Evolutionary conservation across 2,329 filamentous ascomycete species (phyloP).

Genomic region (Colletotrichum aenigma): DNA sequence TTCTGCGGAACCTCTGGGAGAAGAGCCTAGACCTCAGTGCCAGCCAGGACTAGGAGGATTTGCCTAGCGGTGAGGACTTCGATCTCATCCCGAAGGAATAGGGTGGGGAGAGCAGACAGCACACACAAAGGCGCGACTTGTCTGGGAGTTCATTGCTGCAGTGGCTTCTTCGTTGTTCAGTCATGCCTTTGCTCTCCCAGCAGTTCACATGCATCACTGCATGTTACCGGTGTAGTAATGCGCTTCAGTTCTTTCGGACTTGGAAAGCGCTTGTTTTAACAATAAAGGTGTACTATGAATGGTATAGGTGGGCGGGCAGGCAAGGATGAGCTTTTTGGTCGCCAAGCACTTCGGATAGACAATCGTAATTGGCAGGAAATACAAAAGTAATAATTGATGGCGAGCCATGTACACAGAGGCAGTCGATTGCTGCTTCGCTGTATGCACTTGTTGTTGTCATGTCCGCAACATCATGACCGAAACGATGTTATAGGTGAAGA

Average conservation of each 20-base stretch:
- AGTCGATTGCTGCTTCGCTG: neutral
- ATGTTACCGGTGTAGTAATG: neutral
- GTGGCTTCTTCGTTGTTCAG: neutral
- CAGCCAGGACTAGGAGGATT: slow-evolving; percentile 48
- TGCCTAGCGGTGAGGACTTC: neutral
- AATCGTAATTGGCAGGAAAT: neutral
- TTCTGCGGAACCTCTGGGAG: slow-evolving; percentile 66
- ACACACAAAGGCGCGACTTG: neutral
- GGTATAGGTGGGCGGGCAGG: neutral
- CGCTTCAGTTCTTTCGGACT: neutral
- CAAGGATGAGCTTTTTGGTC: neutral
- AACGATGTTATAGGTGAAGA: neutral
- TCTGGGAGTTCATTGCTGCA: neutral
- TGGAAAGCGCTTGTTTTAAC: neutral
- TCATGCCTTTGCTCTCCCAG: neutral
- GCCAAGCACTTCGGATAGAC: neutral
- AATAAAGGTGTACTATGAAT: neutral
- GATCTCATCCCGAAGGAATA: neutral
- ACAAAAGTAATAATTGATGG: neutral
- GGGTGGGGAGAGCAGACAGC: neutral
- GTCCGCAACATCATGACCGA: neutral
- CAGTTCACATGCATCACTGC: neutral
- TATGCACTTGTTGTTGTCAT: neutral
- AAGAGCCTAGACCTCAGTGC: slow-evolving; percentile 62
- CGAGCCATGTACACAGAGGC: neutral